Base-by-base conservation (phyloP, 352 stramenopile genomes). In the Phytophthora parvispora region DNA sequence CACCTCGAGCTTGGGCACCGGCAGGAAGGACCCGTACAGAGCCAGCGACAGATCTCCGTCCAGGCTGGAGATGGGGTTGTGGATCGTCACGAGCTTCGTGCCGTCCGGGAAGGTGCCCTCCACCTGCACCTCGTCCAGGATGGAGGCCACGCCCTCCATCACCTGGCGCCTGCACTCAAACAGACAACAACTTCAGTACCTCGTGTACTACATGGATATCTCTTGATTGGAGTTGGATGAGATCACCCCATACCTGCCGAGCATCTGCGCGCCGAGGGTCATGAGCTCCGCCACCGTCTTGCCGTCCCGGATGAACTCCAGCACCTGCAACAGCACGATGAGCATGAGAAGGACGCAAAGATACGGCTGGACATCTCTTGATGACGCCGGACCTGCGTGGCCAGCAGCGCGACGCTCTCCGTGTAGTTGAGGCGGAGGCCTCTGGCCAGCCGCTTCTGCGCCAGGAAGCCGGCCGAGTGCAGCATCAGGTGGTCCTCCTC, bases 31-130 rank as follows among this genome's bases (percentile, higher is more conserved):
- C 18, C 97, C 97, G 59, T 98, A 90, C n/a, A 99, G 77, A 6
- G 97, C 97, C 36, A 98, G 74, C 40, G 79, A 69, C 55, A 99
- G 78, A 77, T 99, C 86, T 15, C 97, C 97, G 65, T 99, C 84
- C 32, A 93, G 49, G 28, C 71, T 81, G n/a, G 78, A 58, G 75
- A 99, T 99, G 18, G 97, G 97, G 67, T 94, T 80, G 75, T 99
- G 95, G 24, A 99, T 80, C 28, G 97, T 99, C 54, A 99, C 85
- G 45, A 99, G 88, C 78, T 99, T 99, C 10, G 97, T 99, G 15
- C 97, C 97, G 82, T 99, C 97, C 0, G 93, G 95, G 85, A 99
- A 99, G 24, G 97, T 99, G 18, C 93, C 97, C 85, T 99, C 97
- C 16, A 99, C 87, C 82, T 99, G 97, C 27, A 99, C 95, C 69